These are phyloP conservation scores for Yamadazyma philogaea DNA, from an alignment of 805 yeast species.

Conservation along the genomic window DNA sequence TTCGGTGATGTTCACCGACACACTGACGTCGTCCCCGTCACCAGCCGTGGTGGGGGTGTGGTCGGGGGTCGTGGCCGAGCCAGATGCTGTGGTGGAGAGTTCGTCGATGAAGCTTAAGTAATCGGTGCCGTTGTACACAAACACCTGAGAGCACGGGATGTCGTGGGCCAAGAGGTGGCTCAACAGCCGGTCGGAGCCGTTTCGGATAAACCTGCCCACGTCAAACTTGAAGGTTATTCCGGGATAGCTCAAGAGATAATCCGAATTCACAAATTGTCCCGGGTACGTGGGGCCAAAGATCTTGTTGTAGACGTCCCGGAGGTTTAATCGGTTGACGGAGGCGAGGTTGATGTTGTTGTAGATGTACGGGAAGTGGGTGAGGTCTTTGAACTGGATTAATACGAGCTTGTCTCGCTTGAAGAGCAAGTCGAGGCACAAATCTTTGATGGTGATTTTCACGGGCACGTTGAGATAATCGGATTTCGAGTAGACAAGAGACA, in stretches of 20 bases:
- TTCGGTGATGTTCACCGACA: too few relatives aligned
- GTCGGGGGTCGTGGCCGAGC: too few relatives aligned
- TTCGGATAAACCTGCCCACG: too few relatives aligned
- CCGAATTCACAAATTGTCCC: constrained; percentile 32
- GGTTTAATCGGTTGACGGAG: constrained; percentile 17
- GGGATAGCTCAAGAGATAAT: constrained; percentile 51
- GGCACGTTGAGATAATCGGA: constrained; percentile 31
- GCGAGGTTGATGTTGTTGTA: constrained; percentile 34
- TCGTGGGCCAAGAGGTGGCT: constrained; percentile 33
- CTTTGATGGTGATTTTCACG: constrained; percentile 12
- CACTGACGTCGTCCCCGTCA: too few relatives aligned
- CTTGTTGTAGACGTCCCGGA: constrained; percentile 50
- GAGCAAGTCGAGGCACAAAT: constrained; percentile 24
- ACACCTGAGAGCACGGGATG: constrained; percentile 35
- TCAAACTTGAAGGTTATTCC: constrained; percentile 53
- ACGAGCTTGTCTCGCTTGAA: constrained; percentile 25
- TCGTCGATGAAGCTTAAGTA: constrained; percentile 25
- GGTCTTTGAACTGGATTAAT: constrained; percentile 26
- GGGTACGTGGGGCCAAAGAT: constrained; percentile 64
- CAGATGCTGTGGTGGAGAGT: constrained; percentile 6
- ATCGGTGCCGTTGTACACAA: constrained; percentile 33
- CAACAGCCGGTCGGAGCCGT: too few relatives aligned
- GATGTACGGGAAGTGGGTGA: constrained; percentile 2
- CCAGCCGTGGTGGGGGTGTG: too few relatives aligned
- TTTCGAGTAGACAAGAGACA: constrained; percentile 25